Evolutionary conservation across 176 grass and related monocot species (phyloP), one percentile per base, ranked within the genome.

Genomic region (Raddia guianensis): DNA sequence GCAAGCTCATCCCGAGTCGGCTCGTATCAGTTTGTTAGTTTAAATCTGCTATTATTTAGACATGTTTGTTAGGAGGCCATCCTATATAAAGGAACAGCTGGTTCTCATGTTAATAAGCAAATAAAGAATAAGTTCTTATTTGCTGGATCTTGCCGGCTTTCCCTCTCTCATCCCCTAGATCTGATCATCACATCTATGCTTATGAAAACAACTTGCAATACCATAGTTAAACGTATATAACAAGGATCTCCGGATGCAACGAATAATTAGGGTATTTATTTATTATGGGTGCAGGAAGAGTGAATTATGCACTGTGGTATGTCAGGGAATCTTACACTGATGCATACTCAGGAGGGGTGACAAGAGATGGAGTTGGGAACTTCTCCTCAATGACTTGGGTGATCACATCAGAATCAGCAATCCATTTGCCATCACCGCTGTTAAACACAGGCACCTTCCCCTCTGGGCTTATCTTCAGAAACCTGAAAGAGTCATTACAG

Each of bases 401-500:
- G 70, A 97, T 94, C 16, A 92, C 89, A 76, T 97, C 94, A 21
- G 94, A 97, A 80, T 94, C 94, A 44, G 76, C 72, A 90, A 94
- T 79, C 89, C 91, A 94, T 68, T 92, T 86, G 15, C 74, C 91
- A 54, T 97, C 87, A 47, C 75, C 91, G 55, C 79, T 27, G 33
- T 94, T 94, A 61, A 89, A 80, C 49, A 92, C 90, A 49, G 95
- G 95, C 12, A 97, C 95, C 87, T 94, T 97, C 14, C 95, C 94
- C 60, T 90, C 87, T 19, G 95, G 95, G 66, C 63, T 97, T 40
- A 97, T 89, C 87, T 88, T 77, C 59, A 94, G 70, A 84, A 97
- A 94, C 95, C 91, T 97, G 72, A 50, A 73, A 59, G 2, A 68
- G 4, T 62, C 20, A 79, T 34, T 74, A 81, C 8, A 72, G 57